Evolutionary conservation across 2,329 filamentous ascomycete genomes (phyloP), one percentile per base, ranked within the genome.

Genomic region (Ceratocystiopsis minuta): DNA sequence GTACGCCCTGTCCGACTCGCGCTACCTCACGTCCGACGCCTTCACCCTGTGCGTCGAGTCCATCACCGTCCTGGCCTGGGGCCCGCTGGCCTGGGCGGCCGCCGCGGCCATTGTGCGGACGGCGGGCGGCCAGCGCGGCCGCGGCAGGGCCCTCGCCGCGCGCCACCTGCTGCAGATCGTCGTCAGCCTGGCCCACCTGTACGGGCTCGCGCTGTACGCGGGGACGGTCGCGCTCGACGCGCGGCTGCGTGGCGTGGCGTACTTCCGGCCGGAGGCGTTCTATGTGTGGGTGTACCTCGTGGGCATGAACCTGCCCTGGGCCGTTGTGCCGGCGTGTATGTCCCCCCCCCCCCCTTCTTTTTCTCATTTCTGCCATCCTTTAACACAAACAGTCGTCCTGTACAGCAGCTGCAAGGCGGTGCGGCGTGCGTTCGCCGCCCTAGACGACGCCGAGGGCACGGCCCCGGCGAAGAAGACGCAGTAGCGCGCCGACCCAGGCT

Each of bases 1-100:
- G 59, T 94, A 94, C 56, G 70, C 82, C 3, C 68, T 87, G 32
- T 87, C 82, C 3, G 86, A 94, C 61, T 92, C 85, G 42, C 71
- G 86, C 36, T 94, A 94, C 54, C 64, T 94, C 51, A 86, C 79
- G 3, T 75, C 77, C 16, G 81, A 90, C 54, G 70, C 78, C 1
- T 86, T 93, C 52, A 85, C 90, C 51, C 64, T 93, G n/a, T 87
- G 81, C 57, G 78, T 93, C 58, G 86, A 94, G 65, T 75, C 70
- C 16, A 74, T 93, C 47, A 93, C 86, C 1, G 76, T 76, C 71
- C 53, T 72, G 34, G 53, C 64, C 36, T 76, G 70, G 70, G 75
- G 72, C 0, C 75, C 74, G 2, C 61, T 78, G 33, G 75, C 65
- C 50, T 62, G 69, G 46, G 51, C 66, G 38, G 61, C 66, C 7